Evolutionary conservation across 2,329 filamentous ascomycete species (phyloP).

Genomic region (Ophiostoma himal-ulmi): DNA sequence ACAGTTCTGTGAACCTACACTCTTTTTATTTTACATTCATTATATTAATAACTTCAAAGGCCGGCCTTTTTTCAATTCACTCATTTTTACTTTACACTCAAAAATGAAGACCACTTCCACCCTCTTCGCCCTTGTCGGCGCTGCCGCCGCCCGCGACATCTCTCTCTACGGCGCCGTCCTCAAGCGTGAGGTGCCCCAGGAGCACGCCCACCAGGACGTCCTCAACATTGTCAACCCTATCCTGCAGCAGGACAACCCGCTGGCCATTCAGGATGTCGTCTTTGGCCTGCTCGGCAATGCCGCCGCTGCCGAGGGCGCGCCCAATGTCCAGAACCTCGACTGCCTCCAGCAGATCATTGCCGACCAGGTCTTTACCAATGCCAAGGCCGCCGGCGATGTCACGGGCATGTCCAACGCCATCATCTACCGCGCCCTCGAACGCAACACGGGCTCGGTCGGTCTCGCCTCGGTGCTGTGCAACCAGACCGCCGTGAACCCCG

Average conservation of each 20-base stretch:
- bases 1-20: constrained; percentile 12
- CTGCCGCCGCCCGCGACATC: constrained; percentile 32
- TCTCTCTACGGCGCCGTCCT: constrained; percentile 25
- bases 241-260: constrained; percentile 43
- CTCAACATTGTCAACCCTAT: constrained; percentile 35
- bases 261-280: constrained; percentile 42
- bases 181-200: constrained; percentile 47
- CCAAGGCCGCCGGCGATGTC: constrained; percentile 49
- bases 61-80: constrained; percentile 21
- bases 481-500: constrained; percentile 55
- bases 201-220: constrained; percentile 45
- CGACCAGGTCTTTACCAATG: constrained; percentile 56
- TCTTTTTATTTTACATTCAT: constrained; percentile 21
- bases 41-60: constrained; percentile 21
- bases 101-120: constrained; percentile 29
- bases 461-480: constrained; percentile 52
- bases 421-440: constrained; percentile 50
- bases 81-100: constrained; percentile 15
- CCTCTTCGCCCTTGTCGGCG: constrained; percentile 31
- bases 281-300: constrained; percentile 46
- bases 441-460: constrained; percentile 55
- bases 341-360: constrained; percentile 54
- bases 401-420: constrained; percentile 48
- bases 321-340: constrained; percentile 41
- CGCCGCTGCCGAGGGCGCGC: constrained; percentile 33